Percentiles rank a stretch among this genome's conserved stretches.
These are phyloP conservation scores for Dictyostelium brefeldianum DNA, from an alignment of 78 protist genomes.

Conservation along the genomic window DNA sequence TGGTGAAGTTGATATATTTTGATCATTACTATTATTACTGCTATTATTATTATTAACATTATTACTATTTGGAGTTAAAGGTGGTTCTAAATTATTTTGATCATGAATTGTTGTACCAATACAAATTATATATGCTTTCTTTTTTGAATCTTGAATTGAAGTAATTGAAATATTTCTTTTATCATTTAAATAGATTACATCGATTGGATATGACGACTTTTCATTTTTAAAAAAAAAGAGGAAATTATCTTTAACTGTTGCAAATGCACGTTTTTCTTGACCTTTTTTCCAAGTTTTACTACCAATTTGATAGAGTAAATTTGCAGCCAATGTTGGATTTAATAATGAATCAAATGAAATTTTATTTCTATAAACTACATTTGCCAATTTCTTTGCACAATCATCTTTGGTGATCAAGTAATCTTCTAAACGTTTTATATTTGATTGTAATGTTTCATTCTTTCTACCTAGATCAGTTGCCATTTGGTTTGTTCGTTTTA, in stretches of 20 bases:
- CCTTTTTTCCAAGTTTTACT: conserved; percentile 72
- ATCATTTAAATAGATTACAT: conserved; percentile 72
- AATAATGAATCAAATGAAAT: conserved; percentile 48
- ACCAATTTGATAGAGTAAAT: conserved; percentile 48
- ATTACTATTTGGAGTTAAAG: background rate
- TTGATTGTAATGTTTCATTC: conserved; percentile 35
- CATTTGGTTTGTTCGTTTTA: conserved; percentile 78
- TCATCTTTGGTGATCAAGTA: conserved; percentile 68
- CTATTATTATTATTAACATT: background rate
- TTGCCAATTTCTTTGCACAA: conserved; percentile 73
- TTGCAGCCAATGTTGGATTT: conserved; percentile 75
- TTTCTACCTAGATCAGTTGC: conserved; percentile 57
- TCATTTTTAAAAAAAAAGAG: conserved; percentile 70
- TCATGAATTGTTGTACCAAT: conserved; percentile 55
- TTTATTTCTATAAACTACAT: conserved; percentile 55
- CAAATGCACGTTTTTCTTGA: conserved; percentile 67
- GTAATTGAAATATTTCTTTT: conserved; percentile 29
- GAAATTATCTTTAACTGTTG: conserved; percentile 59
- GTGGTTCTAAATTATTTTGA: conserved; percentile 25
- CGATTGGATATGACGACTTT: conserved; percentile 49
- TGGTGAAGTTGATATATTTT: conserved; percentile 4
- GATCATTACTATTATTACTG: background rate
- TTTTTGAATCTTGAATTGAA: conserved; percentile 28
- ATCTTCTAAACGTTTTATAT: conserved; percentile 66
- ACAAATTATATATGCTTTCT: conserved; percentile 47